Conservation (phyloP, 176 grass and related monocot species). For the Leersia perrieri region DNA sequence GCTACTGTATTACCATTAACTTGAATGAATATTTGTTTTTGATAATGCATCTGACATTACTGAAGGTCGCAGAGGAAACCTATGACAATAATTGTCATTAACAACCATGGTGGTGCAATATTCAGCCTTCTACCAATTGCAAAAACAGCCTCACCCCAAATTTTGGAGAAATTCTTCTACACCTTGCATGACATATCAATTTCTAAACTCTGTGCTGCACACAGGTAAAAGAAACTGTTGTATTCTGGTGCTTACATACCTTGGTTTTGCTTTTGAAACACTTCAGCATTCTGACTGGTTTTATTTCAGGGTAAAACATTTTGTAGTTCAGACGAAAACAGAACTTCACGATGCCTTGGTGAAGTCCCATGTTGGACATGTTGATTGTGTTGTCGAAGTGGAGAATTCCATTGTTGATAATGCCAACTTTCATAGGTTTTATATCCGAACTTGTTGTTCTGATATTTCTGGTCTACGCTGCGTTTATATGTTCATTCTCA, state of each 20-base stretch:
- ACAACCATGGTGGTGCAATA: conserved; percentile 98
- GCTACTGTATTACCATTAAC: not conserved
- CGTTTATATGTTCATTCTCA: conserved; percentile 8
- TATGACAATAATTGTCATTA: conserved; percentile 79
- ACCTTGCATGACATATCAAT: conserved; percentile 83
- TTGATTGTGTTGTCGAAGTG: conserved; percentile 82
- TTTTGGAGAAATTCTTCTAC: conserved; percentile 91
- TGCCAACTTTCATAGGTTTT: conserved; percentile 84
- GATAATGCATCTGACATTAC: conserved; percentile 35
- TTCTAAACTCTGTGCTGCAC: conserved; percentile 77
- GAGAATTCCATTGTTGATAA: conserved; percentile 69
- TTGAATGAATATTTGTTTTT: conserved; percentile 27
- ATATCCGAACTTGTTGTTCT: not conserved
- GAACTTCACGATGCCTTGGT: conserved; percentile 73
- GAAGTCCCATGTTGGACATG: conserved; percentile 46
- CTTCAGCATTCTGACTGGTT: conserved; percentile 6
- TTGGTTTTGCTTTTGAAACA: conserved; percentile 18
- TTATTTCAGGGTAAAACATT: conserved; percentile 74
- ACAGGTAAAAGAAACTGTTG: conserved; percentile 53
- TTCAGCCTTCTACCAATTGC: conserved; percentile 94
- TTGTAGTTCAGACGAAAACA: conserved; percentile 74
- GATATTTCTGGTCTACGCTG: not conserved
- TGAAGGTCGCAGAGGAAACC: conserved; percentile 73
- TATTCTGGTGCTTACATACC: conserved; percentile 13
- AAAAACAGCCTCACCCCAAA: conserved; percentile 48